Evolutionary conservation across 768 basidiomycete species (phyloP).

Genomic region (Auricularia heimuer): DNA sequence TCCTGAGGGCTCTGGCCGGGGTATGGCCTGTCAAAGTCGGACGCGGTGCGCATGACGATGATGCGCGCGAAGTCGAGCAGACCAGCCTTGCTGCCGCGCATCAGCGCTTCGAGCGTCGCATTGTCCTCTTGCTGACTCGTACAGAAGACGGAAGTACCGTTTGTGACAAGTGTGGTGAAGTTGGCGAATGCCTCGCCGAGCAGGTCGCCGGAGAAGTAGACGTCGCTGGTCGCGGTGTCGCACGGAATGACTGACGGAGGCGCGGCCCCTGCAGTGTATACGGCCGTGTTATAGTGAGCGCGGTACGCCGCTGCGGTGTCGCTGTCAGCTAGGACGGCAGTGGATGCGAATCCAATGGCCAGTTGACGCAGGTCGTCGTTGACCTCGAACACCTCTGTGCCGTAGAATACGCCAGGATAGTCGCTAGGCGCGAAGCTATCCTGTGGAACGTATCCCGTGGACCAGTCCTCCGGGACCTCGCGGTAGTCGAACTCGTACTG

Average conservation of each 20-base stretch:
- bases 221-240: slow-evolving; percentile 30
- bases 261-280: too few species aligned
- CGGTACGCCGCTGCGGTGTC: slow-evolving; percentile 19
- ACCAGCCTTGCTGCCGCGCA: slow-evolving; percentile 24
- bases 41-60: slow-evolving; percentile 29
- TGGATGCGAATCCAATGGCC: slow-evolving; percentile 20
- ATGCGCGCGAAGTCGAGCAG: slow-evolving; percentile 29
- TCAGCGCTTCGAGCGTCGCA: slow-evolving; percentile 27
- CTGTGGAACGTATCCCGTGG: slow-evolving; percentile 29
- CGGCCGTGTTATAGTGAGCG: too few species aligned
- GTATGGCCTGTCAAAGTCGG: slow-evolving; percentile 25
- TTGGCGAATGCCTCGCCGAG: slow-evolving; percentile 30
- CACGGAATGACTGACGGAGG: too few species aligned
- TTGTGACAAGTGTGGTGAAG: slow-evolving; percentile 27
- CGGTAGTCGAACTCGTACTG: slow-evolving; percentile 35
- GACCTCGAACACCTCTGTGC: slow-evolving; percentile 38
- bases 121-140: slow-evolving; percentile 33
- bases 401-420: slow-evolving; percentile 23
- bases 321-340: slow-evolving; percentile 26
- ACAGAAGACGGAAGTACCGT: slow-evolving; percentile 22
- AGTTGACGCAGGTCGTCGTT: slow-evolving; percentile 30
- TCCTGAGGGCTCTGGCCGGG: slow-evolving; percentile 15
- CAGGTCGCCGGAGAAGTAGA: slow-evolving; percentile 27
- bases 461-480: slow-evolving; percentile 27
- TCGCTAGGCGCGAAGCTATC: slow-evolving; percentile 20